Conservation (phyloP, 805 yeast species). For the Metschnikowia reukaufii region DNA sequence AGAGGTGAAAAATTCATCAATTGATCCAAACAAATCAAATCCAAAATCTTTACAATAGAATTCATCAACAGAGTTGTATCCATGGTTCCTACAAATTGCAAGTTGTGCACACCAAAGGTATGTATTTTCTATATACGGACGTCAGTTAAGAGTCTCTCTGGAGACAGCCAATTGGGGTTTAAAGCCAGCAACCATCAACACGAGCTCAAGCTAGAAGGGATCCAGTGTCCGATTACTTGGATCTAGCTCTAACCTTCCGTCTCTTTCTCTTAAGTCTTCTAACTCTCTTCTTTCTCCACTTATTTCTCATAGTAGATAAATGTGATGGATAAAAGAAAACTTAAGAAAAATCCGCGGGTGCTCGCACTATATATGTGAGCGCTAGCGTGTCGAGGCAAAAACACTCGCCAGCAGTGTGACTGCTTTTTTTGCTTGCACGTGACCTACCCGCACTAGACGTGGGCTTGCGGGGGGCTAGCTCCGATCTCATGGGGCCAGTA, state of each 20-base stretch:
- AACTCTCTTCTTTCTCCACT: constrained; percentile 99
- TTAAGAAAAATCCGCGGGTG: constrained; percentile 23
- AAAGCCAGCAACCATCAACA: constrained; percentile 6
- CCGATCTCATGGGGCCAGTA: too few species aligned
- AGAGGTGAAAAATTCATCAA: too few species aligned
- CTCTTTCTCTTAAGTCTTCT: constrained; percentile 99
- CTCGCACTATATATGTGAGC: constrained; percentile 21
- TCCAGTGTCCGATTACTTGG: constrained; percentile 74
- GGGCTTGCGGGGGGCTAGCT: not conserved
- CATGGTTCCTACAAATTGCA: not conserved
- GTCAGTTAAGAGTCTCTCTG: constrained; percentile 7
- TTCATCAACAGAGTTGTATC: not conserved
- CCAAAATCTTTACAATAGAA: too few species aligned
- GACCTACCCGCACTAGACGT: constrained; percentile 1
- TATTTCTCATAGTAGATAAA: constrained; percentile 74
- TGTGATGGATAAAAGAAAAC: constrained; percentile 21
- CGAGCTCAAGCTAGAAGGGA: constrained; percentile 16
- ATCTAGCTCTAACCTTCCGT: constrained; percentile 99
- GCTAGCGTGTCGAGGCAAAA: constrained; percentile 27
- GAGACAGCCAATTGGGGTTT: not conserved
- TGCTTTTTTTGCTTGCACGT: constrained; percentile 17
- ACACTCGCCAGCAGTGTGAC: constrained; percentile 17
- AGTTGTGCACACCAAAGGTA: constrained; percentile 19
- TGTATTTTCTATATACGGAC: constrained; percentile 25
- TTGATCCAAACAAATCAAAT: too few species aligned